Percentiles rank a stretch among this genome's conserved stretches.
These are phyloP conservation scores for Ambrosia artemisiifolia DNA, from an alignment of 129 eudicot genomes.

Conservation along the genomic window DNA sequence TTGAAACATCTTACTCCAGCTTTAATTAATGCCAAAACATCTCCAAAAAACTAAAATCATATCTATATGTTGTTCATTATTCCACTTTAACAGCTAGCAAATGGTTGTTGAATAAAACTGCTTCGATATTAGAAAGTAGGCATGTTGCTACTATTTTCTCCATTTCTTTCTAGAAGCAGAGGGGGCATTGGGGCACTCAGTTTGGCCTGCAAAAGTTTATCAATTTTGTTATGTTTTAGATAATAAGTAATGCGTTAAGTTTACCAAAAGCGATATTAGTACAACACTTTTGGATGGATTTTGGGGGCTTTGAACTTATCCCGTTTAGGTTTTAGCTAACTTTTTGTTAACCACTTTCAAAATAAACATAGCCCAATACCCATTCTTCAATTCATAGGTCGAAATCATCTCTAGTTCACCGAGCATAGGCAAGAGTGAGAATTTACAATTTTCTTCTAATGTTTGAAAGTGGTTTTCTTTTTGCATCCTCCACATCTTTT, in stretches of 20 bases:
- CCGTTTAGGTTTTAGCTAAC: too few relatives aligned
- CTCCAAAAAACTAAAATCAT: too few relatives aligned
- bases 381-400: neutral
- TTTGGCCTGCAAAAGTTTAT: conserved; percentile 43
- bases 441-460: conserved; percentile 74
- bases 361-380: neutral
- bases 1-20: too few relatives aligned
- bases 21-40: too few relatives aligned
- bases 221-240: conserved; percentile 3
- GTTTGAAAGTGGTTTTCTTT: conserved; percentile 80
- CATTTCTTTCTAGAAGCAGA: conserved; percentile 64
- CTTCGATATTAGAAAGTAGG: too few relatives aligned
- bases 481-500: conserved; percentile 30
- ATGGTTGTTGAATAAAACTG: too few relatives aligned
- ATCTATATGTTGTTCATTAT: too few relatives aligned
- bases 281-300: neutral
- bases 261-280: neutral
- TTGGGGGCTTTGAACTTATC: neutral
- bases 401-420: too few relatives aligned
- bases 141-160: conserved; percentile 45
- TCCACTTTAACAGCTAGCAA: too few relatives aligned
- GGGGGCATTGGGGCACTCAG: conserved; percentile 53
- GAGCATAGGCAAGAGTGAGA: too few relatives aligned
- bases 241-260: too few relatives aligned
- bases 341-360: neutral